Percentiles rank a stretch among this genome's conserved stretches.
These are phyloP conservation scores for Cladophialophora carrionii DNA, from an alignment of 2,329 filamentous ascomycete genomes.

Conservation along the genomic window DNA sequence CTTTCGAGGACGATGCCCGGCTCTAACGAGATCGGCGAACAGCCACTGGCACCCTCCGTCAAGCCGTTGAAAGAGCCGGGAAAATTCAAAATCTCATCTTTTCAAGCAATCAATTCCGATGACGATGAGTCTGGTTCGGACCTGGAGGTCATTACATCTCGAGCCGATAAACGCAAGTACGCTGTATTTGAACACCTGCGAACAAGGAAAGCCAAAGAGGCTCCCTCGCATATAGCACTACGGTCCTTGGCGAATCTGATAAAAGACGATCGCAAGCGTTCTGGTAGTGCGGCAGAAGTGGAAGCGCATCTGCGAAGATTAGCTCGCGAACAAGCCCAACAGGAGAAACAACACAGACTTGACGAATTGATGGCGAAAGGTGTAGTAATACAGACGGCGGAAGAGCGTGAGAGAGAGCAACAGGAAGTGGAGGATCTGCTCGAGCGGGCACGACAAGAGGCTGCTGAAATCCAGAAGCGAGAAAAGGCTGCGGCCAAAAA, in stretches of 20 bases:
- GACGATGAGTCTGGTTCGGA: slow-evolving; percentile 52
- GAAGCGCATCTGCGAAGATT: slow-evolving; percentile 69
- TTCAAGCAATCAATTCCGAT: not conserved
- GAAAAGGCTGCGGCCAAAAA: slow-evolving; percentile 76
- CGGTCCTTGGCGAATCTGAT: slow-evolving; percentile 75
- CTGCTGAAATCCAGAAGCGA: slow-evolving; percentile 72
- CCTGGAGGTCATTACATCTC: slow-evolving; percentile 64
- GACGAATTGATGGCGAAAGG: slow-evolving; percentile 78
- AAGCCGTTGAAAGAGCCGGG: slow-evolving; percentile 22
- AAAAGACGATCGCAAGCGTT: slow-evolving; percentile 53
- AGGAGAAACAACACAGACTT: slow-evolving; percentile 76
- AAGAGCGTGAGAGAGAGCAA: slow-evolving; percentile 81
- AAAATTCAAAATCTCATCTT: not conserved
- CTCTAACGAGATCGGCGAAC: not conserved
- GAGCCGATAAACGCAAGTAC: slow-evolving; percentile 48
- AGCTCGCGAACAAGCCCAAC: slow-evolving; percentile 76
- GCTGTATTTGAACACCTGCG: slow-evolving; percentile 73
- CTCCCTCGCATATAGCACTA: slow-evolving; percentile 67
- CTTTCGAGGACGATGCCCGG: not conserved
- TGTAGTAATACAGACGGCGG: slow-evolving; percentile 77
- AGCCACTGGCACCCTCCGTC: slow-evolving; percentile 9
- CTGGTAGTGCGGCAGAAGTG: slow-evolving; percentile 71
- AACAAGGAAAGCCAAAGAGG: slow-evolving; percentile 64
- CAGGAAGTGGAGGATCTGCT: slow-evolving; percentile 86
- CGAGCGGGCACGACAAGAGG: slow-evolving; percentile 79